Evolutionary conservation across 2,329 filamentous ascomycete genomes (phyloP), one percentile per base, ranked within the genome.

Genomic region (Penicillium aurantiogriseum): DNA sequence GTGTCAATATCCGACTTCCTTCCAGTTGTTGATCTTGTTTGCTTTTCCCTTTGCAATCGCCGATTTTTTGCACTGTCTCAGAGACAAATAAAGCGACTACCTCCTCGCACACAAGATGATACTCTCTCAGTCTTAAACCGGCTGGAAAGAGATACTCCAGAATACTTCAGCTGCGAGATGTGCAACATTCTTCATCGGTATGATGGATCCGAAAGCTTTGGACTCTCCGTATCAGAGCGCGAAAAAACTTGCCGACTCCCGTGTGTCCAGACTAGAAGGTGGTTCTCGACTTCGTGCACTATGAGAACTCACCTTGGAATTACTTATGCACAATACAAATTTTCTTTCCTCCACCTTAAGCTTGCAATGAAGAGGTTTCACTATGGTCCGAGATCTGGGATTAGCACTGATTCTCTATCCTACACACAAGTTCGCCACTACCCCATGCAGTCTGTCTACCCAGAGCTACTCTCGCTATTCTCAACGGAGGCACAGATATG

Each of bases 381-480:
- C 4, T 51, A 54, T 13, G 58, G 58, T 27, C 36, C 54, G 7
- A 15, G 13, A 0, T 45, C 15, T 47, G 53, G 51, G 5, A 56
- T 62, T 5, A 60, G 29, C 25, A 56, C 54, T 42, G 59, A 50
- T 17, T 60, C 48, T 56, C 42, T 50, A n/a, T 54, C 23, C 11
- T 42, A 50, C 43, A 60, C 57, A 42, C 81, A 84, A 62, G 81
- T 61, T 19, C 13, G 9, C 25, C 21, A 35, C 13, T 35, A 15
- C 33, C 33, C 33, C 13, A 6, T 13, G 33, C 33, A 35, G 5
- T 13, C 13, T 15, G 13, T 5, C 5, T 13, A 35, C 27, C 27
- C 27, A 29, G 27, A 36, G 23, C 47, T 39, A 4, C 44, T 39
- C 13, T 56, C 7, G 33, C 50, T 61, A 19, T 62, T 56, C 31